Conservation (phyloP, 140 eudicot species). For the Oenanthe javanica region DNA sequence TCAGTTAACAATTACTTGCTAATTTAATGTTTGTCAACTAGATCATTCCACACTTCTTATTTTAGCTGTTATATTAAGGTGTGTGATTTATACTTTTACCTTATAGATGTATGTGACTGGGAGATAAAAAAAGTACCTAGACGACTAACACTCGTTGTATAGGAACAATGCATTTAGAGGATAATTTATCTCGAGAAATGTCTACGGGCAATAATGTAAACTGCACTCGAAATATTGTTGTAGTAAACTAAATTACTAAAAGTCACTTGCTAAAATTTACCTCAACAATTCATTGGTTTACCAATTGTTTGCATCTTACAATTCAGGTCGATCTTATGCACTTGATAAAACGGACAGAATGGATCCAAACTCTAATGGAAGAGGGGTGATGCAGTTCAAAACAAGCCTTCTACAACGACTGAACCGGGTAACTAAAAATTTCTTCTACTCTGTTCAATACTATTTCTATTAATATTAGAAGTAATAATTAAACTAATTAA, state of each 20-base stretch:
- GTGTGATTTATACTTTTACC: background rate
- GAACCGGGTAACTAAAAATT: constrained; percentile 41
- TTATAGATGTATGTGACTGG: background rate
- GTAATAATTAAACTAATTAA: too few species aligned
- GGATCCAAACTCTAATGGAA: constrained; percentile 86
- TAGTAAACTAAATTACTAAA: background rate
- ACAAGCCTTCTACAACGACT: constrained; percentile 77
- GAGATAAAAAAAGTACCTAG: background rate
- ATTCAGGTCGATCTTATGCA: constrained; percentile 84
- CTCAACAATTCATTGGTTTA: background rate
- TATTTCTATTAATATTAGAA: background rate
- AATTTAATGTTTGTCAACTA: background rate
- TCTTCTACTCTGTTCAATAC: background rate
- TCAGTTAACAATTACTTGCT: background rate
- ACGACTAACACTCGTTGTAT: background rate
- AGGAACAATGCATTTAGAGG: background rate
- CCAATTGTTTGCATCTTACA: background rate
- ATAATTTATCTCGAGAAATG: background rate
- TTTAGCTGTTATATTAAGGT: background rate
- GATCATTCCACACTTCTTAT: background rate
- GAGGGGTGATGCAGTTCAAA: constrained; percentile 94
- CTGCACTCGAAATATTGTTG: background rate
- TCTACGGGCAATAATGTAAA: background rate
- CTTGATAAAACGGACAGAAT: constrained; percentile 86
- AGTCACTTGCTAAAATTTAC: background rate